A percentile compares a stretch with the other conserved stretches of the same genome.
These are phyloP conservation scores for Scedosporium minutisporum DNA, from an alignment of 2,329 filamentous ascomycete species.

Conservation along the genomic window DNA sequence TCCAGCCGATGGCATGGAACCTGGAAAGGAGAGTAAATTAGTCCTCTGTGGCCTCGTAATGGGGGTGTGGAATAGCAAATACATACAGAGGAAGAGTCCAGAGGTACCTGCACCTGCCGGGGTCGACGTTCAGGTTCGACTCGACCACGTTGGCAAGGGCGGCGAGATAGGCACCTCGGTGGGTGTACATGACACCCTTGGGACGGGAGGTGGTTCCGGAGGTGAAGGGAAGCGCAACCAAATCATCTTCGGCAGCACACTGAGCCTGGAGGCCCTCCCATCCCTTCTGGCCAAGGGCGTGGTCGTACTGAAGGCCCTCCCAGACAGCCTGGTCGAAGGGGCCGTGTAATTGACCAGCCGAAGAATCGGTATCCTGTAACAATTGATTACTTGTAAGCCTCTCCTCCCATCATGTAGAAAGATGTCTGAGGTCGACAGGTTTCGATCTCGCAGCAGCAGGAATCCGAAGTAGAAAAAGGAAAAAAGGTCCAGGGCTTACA, in stretches of 20 bases:
- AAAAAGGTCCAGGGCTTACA: constrained; percentile 20
- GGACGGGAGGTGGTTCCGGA: constrained; percentile 85
- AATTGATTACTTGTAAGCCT: too few species aligned
- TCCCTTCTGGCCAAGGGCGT: constrained; percentile 52
- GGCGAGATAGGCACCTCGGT: constrained; percentile 79
- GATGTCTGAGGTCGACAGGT: too few species aligned
- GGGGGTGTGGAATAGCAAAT: neutral
- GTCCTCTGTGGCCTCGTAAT: neutral
- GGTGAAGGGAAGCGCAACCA: constrained; percentile 85
- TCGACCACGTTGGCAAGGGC: constrained; percentile 81
- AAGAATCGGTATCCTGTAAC: constrained; percentile 64
- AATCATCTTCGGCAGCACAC: constrained; percentile 63
- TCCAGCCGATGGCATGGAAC: constrained; percentile 68
- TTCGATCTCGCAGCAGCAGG: too few species aligned
- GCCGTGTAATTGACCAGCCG: constrained; percentile 62
- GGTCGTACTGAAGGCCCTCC: constrained; percentile 69
- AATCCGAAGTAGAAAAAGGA: neutral
- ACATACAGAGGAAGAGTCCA: constrained; percentile 88
- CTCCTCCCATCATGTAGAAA: too few species aligned
- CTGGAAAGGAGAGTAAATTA: constrained; percentile 18
- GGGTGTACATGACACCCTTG: constrained; percentile 88
- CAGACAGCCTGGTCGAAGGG: constrained; percentile 76
- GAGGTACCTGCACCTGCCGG: constrained; percentile 67
- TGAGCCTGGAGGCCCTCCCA: constrained; percentile 71
- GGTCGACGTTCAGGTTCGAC: constrained; percentile 65